Percentiles rank a stretch among this genome's conserved stretches.
Evolutionary conservation across 2,329 filamentous ascomycete genomes (phyloP).

Genomic region (Alternaria sp.): DNA sequence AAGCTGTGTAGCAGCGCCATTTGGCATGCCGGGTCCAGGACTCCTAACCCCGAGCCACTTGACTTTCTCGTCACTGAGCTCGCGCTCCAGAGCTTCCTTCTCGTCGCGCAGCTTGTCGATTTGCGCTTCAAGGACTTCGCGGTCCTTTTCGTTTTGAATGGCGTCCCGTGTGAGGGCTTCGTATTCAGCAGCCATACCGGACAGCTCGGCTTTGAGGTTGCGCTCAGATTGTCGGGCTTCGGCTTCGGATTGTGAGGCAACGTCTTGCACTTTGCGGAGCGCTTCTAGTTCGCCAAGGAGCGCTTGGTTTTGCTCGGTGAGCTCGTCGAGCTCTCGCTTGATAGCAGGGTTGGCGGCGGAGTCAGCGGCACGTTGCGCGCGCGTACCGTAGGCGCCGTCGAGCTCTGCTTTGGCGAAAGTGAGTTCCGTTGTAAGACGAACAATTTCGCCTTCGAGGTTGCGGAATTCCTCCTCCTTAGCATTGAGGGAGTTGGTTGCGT

Average conservation of each 20-base stretch:
- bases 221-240: slow-evolving; percentile 48
- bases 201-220: slow-evolving; percentile 68
- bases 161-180: slow-evolving; percentile 72
- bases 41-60: slow-evolving; percentile 68
- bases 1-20: slow-evolving; percentile 23
- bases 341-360: slow-evolving; percentile 63
- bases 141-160: slow-evolving; percentile 74
- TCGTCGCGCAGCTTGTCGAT: slow-evolving; percentile 70
- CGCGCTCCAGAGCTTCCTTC: slow-evolving; percentile 67
- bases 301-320: slow-evolving; percentile 54
- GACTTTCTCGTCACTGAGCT: slow-evolving; percentile 71
- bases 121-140: slow-evolving; percentile 66
- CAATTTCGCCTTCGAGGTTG: slow-evolving; percentile 66
- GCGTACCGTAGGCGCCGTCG: slow-evolving; percentile 89
- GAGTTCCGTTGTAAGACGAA: slow-evolving; percentile 74
- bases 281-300: slow-evolving; percentile 52
- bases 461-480: slow-evolving; percentile 46
- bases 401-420: slow-evolving; percentile 92
- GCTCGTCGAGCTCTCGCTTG: slow-evolving; percentile 65
- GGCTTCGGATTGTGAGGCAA: slow-evolving; percentile 44
- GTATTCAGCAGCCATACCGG: slow-evolving; percentile 72
- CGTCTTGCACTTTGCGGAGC: slow-evolving; percentile 48
- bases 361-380: slow-evolving; percentile 71
- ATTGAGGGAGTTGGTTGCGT: slow-evolving; percentile 36
- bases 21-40: slow-evolving; percentile 49